phyloP scores from a whole-genome alignment of 2,329 filamentous ascomycete species.

The Claviceps sp. region DNA sequence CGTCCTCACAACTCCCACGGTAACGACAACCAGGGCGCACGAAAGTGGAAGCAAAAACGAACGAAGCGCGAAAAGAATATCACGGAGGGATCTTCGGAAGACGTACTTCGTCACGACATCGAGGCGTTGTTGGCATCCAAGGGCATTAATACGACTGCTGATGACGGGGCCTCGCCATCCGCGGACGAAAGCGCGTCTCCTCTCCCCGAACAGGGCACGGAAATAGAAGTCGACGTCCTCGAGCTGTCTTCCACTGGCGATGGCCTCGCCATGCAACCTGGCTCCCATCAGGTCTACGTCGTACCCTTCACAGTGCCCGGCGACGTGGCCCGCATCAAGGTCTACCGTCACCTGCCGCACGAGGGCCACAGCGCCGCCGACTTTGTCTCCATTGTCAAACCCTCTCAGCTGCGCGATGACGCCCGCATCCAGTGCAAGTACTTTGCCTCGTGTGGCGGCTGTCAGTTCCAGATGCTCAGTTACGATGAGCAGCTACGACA shows the following conservation, averaged over 20 bases:
- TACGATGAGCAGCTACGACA: slow-evolving; percentile 75
- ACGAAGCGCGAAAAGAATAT: slow-evolving; percentile 46
- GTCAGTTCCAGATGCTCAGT: slow-evolving; percentile 94
- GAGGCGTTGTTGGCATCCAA: slow-evolving; percentile 36
- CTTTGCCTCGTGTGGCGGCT: slow-evolving; percentile 78
- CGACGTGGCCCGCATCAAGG: slow-evolving; percentile 65
- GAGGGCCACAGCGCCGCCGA: slow-evolving; percentile 66
- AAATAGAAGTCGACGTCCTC: slow-evolving; percentile 70
- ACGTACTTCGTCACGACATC: slow-evolving; percentile 53
- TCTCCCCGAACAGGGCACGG: slow-evolving; percentile 54
- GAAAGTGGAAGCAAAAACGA: slow-evolving; percentile 31
- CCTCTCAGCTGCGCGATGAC: slow-evolving; percentile 66
- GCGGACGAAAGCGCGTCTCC: slow-evolving; percentile 15
- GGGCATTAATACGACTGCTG: slow-evolving; percentile 8
- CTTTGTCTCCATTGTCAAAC: slow-evolving; percentile 62
- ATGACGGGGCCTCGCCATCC: background rate
- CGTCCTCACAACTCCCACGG: background rate
- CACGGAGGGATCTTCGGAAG: slow-evolving; percentile 49
- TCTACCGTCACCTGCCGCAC: slow-evolving; percentile 55
- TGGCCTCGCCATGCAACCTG: slow-evolving; percentile 62
- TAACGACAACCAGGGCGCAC: background rate
- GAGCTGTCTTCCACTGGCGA: slow-evolving; percentile 86
- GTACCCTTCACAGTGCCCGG: slow-evolving; percentile 83
- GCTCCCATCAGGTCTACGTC: slow-evolving; percentile 58
- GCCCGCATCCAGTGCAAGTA: slow-evolving; percentile 69